Evolutionary conservation across 768 basidiomycete genomes (phyloP).

Genomic region (Chlorophyllum brunneum): DNA sequence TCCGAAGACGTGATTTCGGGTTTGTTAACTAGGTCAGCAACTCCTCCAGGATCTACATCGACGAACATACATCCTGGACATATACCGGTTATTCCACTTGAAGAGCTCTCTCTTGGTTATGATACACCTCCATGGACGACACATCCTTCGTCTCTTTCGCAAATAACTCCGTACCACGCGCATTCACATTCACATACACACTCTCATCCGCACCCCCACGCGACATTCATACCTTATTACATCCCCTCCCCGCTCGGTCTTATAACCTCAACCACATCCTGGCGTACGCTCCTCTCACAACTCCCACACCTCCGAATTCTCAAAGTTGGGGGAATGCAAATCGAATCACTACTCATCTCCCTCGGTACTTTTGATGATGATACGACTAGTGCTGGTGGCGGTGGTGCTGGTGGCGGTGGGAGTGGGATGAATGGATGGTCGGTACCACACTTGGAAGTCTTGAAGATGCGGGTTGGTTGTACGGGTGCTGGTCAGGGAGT

Average conservation of each 20-base stretch:
- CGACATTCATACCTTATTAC: conserved; percentile 37
- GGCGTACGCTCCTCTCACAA: conserved; percentile 59
- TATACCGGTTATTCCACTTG: conserved; percentile 24
- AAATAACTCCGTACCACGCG: not conserved
- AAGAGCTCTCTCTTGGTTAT: conserved; percentile 61
- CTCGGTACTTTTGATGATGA: conserved; percentile 63
- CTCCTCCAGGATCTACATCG: conserved; percentile 20
- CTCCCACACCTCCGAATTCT: conserved; percentile 56
- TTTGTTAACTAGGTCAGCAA: conserved; percentile 56
- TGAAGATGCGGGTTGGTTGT: conserved; percentile 47
- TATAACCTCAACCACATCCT: conserved; percentile 59
- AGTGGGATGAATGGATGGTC: conserved; percentile 44
- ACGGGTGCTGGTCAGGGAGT: not conserved
- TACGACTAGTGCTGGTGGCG: not conserved
- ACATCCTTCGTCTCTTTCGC: not conserved
- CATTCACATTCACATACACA: not conserved
- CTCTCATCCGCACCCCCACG: not conserved
- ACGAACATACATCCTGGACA: not conserved
- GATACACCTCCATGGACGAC: conserved; percentile 24
- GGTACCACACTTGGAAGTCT: conserved; percentile 56
- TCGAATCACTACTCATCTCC: conserved; percentile 59
- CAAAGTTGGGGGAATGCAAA: conserved; percentile 58
- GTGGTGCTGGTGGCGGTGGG: conserved; percentile 11
- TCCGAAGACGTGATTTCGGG: conserved; percentile 67
- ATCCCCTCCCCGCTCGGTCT: conserved; percentile 42